phyloP scores from a whole-genome alignment of 164 flowering plant species.

The Protea cynaroides region DNA sequence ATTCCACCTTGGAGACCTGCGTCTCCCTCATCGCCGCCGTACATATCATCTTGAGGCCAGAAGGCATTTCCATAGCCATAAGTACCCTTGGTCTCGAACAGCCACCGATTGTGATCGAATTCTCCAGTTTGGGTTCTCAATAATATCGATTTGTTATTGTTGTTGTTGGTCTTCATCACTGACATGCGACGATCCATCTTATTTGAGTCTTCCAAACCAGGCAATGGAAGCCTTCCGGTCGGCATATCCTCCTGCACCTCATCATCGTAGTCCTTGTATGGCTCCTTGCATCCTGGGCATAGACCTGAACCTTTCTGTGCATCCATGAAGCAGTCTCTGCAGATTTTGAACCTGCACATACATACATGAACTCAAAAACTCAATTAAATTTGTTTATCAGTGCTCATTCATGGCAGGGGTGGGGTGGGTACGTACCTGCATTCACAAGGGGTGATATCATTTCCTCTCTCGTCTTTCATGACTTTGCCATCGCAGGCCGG shows the following conservation, averaged over 20 bases:
- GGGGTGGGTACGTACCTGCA: slow-evolving; percentile 36
- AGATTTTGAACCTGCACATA: slow-evolving; percentile 50
- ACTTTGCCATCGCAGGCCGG: slow-evolving; percentile 63
- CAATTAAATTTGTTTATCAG: no score
- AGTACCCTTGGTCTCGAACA: slow-evolving; percentile 74
- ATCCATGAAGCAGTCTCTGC: slow-evolving; percentile 65
- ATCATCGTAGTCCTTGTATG: slow-evolving; percentile 50
- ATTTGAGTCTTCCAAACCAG: slow-evolving; percentile 28
- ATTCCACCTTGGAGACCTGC: slow-evolving; percentile 27
- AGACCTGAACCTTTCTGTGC: slow-evolving; percentile 50
- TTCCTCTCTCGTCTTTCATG: slow-evolving; percentile 61
- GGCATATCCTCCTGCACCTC: slow-evolving; percentile 28
- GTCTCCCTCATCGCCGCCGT: slow-evolving; percentile 33
- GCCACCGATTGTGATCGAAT: slow-evolving; percentile 74
- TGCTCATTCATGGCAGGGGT: no score
- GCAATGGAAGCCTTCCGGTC: slow-evolving; percentile 34
- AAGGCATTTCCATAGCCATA: slow-evolving; percentile 79
- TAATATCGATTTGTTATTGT: slow-evolving; percentile 29
- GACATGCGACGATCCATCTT: slow-evolving; percentile 47
- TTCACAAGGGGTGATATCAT: slow-evolving; percentile 53
- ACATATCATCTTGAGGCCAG: slow-evolving; percentile 49
- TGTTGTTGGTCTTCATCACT: slow-evolving; percentile 35
- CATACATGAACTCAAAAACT: not conserved
- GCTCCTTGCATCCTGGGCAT: slow-evolving; percentile 78
- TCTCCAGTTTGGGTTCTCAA: slow-evolving; percentile 59